These are phyloP conservation scores for Clarireedia homoeocarpa DNA, from an alignment of 2,329 filamentous ascomycete species.

Conservation along the genomic window DNA sequence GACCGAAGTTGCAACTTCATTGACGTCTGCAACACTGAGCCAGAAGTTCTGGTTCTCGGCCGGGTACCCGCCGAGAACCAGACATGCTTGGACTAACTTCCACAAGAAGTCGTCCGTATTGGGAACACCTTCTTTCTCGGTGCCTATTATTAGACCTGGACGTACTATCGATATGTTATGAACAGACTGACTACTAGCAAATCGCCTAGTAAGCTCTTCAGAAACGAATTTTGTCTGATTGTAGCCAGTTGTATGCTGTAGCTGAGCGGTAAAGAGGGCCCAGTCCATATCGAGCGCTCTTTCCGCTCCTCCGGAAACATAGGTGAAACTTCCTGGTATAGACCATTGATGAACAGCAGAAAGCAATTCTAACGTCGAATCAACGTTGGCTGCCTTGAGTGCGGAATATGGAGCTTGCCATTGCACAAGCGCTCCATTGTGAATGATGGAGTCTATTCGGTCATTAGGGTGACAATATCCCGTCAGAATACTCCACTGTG, in stretches of 20 bases:
- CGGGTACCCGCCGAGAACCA: conserved; percentile 15
- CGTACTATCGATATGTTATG: conserved; percentile 16
- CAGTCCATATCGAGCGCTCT: conserved; percentile 37
- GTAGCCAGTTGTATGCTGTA: conserved; percentile 64
- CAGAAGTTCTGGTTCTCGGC: conserved; percentile 10
- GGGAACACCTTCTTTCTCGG: conserved; percentile 17
- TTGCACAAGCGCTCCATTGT: conserved; percentile 74
- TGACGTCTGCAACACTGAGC: conserved; percentile 17
- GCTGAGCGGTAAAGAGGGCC: not conserved
- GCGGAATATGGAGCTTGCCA: conserved; percentile 70
- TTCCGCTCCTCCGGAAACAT: conserved; percentile 24
- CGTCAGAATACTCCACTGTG: conserved; percentile 55
- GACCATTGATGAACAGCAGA: conserved; percentile 8
- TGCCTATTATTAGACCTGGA: conserved; percentile 22
- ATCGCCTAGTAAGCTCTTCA: conserved; percentile 46
- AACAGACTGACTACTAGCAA: not conserved
- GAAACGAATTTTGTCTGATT: conserved; percentile 79
- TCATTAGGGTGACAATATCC: conserved; percentile 25
- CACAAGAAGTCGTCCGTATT: conserved; percentile 25
- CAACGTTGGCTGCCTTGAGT: conserved; percentile 65
- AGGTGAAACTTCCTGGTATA: conserved; percentile 17
- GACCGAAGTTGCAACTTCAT: conserved; percentile 12
- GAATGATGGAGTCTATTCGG: conserved; percentile 61
- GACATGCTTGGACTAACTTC: conserved; percentile 17
- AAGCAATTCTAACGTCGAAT: conserved; percentile 36